Base-by-base conservation (phyloP, 352 stramenopile species). In the Phytopythium chamaehyphon region DNA sequence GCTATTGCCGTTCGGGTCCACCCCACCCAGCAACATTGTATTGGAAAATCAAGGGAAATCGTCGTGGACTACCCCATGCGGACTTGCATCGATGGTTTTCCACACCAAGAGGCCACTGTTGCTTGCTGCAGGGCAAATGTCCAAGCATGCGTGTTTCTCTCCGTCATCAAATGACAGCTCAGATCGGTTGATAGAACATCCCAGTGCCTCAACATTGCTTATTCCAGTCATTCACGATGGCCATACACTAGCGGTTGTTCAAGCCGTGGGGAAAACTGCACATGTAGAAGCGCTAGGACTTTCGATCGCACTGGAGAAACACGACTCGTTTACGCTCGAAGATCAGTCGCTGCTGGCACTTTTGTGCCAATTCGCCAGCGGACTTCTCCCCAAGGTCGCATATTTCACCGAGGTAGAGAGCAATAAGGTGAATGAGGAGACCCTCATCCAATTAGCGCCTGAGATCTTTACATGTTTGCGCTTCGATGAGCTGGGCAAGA, bases 371-470 rank as follows among this genome's bases (percentile, higher is more conserved):
- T 89, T 87, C 18, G 60, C 69, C 16, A 80, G 81, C 48, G 77
- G 75, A 9, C 43, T 91, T 18, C 60, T 91, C 22, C 71, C 76
- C 31, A 91, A 89, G 47, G 73, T 86, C 2, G 63, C 77, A 40
- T 88, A 85, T 38, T 91, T 91, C 38, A 88, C 81, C 0, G 77
- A 91, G 28, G 75, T 91, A 1, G 81, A 88, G 51, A 86, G 75
- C 59, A 89, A 88, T 62, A 88, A 88, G 45, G 69, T 88, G 39
- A 89, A 88, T 60, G 81, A 91, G 60, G 77, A 88, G 49, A 88
- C 77, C 22, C 66, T 91, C 2, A 76, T 91, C 35, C 71, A 86
- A 26, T 46, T 91, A 4, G 77, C 77, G 0, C 76, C 77, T 2
- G 76, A 88, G 68, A 91, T 89, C 14, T 89, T 89, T 44, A 91